Conservation (phyloP, 1,284 basidiomycete species). For the Apiotrichum mycotoxinovorans region DNA sequence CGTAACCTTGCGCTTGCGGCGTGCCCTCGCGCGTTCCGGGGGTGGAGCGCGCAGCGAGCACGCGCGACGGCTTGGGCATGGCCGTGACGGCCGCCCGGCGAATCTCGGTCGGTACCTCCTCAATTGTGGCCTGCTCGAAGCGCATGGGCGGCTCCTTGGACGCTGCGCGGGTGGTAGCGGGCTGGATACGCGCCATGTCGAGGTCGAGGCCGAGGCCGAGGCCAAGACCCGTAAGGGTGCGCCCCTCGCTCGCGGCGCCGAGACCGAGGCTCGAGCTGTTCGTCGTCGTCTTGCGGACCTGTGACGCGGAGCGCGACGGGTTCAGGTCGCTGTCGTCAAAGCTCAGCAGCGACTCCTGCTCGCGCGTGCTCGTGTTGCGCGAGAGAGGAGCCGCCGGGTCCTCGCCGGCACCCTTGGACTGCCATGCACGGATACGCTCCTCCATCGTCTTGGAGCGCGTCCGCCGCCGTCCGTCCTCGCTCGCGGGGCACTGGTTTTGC, state of each 20-base stretch:
- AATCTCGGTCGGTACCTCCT: not conserved
- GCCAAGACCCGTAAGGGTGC: not conserved
- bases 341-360: conserved; percentile 26
- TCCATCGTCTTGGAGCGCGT: conserved; percentile 8
- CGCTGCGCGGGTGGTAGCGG: not conserved
- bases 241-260: not conserved
- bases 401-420: conserved; percentile 23
- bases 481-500: not conserved
- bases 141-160: not conserved
- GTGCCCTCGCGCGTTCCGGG: no score
- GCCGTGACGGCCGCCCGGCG: not conserved
- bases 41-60: not conserved
- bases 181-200: not conserved
- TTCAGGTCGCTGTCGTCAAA: conserved; percentile 46
- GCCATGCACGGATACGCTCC: conserved; percentile 34
- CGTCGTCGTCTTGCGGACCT: conserved; percentile 19
- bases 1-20: no score
- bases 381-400: not conserved
- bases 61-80: not conserved
- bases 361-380: not conserved
- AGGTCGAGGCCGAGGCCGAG: not conserved
- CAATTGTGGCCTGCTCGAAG: not conserved
- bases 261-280: not conserved
- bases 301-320: conserved; percentile 46
- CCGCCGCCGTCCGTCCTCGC: not conserved